Evolutionary conservation across 1,139 yeast genomes (phyloP), one percentile per base, ranked within the genome.

Genomic region (Candida anutae): DNA sequence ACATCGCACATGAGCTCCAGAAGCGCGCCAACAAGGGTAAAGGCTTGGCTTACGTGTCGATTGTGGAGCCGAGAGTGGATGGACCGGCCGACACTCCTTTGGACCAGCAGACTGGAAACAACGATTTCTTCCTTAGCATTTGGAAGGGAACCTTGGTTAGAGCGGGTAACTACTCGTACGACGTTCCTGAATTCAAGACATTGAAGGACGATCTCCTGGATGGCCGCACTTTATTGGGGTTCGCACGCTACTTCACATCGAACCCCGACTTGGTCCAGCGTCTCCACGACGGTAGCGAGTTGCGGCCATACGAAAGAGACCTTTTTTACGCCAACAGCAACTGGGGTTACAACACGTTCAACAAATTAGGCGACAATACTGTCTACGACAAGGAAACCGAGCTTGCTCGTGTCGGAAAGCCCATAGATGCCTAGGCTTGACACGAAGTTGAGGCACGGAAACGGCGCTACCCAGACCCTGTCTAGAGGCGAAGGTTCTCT

Each of bases 261-360:
- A 73, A 70, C 48, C 77, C 78, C 4, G 78, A 74, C 48, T 53
- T 73, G 25, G 62, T 58, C 6, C 39, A 55, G 10, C 60, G 74
- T 45, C 47, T 72, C 26, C 57, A 57, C 31, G 50, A 68, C 26
- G 73, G 73, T 9, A 34, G 43, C 28, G 55, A 58, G 19, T 54
- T 72, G 39, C 60, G 19, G 11, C 15, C n/a, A 21, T 10, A n/a
- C 9, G 21, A 24, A 15, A 17, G 28, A 19, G 13, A 13, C 6
- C 24, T 31, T 12, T 34, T 35, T 28, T 33, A 34, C 24, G 17
- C 17, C 8, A 16, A n/a, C n/a, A n/a, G 13, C 22, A 29, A 31
- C 23, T 32, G 21, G 16, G 40, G 38, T n/a, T 33, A 35, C 34
- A 36, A 36, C 23, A 35, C 36, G n/a, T n/a, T n/a, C n/a, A n/a